Percentiles rank a stretch among this genome's conserved stretches.
These are phyloP conservation scores for Mycena floridula DNA, from an alignment of 768 basidiomycete species.

Conservation along the genomic window DNA sequence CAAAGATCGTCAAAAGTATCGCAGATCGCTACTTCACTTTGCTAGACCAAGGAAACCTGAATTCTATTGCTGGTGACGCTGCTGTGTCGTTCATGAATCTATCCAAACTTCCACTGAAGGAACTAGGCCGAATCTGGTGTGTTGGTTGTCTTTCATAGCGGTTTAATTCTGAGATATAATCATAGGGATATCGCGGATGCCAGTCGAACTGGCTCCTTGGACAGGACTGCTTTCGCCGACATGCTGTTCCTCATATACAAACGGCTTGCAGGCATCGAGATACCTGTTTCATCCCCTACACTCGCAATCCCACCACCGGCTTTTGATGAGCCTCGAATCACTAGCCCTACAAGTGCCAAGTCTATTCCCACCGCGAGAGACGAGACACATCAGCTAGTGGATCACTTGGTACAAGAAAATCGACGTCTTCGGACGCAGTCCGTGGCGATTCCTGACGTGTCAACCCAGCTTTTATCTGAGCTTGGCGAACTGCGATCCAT, in stretches of 20 bases:
- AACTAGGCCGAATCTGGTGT: constrained; percentile 5
- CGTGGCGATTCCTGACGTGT: neutral
- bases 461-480: neutral
- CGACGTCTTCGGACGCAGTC: neutral
- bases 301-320: constrained; percentile 4
- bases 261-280: constrained; percentile 4
- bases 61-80: neutral
- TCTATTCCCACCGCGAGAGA: too few relatives aligned
- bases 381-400: too few relatives aligned
- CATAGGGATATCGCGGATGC: constrained; percentile 2
- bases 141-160: too few relatives aligned
- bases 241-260: constrained; percentile 8
- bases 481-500: neutral
- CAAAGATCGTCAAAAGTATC: neutral
- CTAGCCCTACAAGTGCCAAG: neutral
- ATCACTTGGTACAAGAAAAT: neutral
- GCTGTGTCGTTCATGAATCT: constrained; percentile 1
- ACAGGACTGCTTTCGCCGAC: constrained; percentile 6
- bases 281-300: constrained; percentile 5
- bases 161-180: too few relatives aligned
- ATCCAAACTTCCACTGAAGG: constrained; percentile 2
- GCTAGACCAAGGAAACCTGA: constrained; percentile 1
- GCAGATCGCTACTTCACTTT: constrained; percentile 1
- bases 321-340: neutral
- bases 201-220: neutral